Base-by-base conservation (phyloP, 208 protist genomes). In the Trypanosoma caninum region DNA sequence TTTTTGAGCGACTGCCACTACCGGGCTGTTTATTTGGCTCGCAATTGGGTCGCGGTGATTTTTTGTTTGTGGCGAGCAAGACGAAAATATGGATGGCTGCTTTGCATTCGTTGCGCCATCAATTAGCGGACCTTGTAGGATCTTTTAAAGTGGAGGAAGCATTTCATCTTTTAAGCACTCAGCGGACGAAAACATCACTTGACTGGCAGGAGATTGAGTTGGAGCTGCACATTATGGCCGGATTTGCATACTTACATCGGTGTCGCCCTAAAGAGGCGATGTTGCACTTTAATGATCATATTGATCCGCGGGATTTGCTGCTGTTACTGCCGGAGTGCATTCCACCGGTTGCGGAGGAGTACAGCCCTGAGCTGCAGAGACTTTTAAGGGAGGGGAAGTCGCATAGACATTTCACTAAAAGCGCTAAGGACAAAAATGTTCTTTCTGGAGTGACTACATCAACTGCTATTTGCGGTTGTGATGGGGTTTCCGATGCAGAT, bases 301-400 rank as follows among this genome's bases (percentile, higher is more conserved):
- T 92, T 18, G 85, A 92, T 62, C 74, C 80, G 13, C 75, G 84
- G 34, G 83, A 92, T 28, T 57, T 95, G 46, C 57, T 89, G 16
- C 45, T 85, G 11, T 54, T 75, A 18, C 33, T 92, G 0, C 84
- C 80, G 16, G 80, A 92, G 14, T 85, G 81, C 60, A 63, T 87
- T 25, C 80, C 84, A n/a, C 74, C 79, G 13, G 18, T 31, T 16
- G 50, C 57, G 2, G 27, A 62, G 2, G 48, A 73, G 20, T 79
- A 79, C 58, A 75, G 57, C 14, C 20, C 42, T 22, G 63, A 64
- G 28, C 50, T 79, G 31, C 13, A 20, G 6, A 18, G 16, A 22
- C 30, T 79, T 14, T 51, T 79, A 46, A 28, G 27, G 33, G 10
- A 25, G 5, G 22, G 9, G 45, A 25, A 31, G 45, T 23, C 7